Percentiles rank a stretch among this genome's conserved stretches.
phyloP scores from a whole-genome alignment of 169 alveolate genomes.

The Fabrea salina region DNA sequence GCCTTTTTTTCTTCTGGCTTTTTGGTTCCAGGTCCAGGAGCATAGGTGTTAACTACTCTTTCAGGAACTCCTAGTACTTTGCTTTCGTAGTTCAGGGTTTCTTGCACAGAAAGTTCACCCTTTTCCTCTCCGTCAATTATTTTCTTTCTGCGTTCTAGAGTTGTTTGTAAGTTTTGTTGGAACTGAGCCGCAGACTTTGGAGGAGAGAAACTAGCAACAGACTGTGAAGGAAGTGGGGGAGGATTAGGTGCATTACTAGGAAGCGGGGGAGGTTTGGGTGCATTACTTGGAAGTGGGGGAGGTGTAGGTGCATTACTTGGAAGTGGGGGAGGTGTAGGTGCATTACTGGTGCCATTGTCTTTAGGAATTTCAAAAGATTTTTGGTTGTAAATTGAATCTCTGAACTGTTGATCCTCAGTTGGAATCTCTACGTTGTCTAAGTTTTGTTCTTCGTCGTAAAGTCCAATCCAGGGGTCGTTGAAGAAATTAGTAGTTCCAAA shows the following conservation, averaged over 20 bases:
- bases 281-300: slow-evolving; percentile 6
- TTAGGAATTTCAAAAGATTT: not conserved
- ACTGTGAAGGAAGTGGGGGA: slow-evolving; percentile 4
- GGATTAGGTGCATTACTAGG: not conserved
- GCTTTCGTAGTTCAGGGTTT: not conserved
- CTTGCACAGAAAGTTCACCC: slow-evolving; percentile 15
- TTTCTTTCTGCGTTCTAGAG: not conserved
- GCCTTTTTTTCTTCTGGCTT: not conserved
- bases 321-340: slow-evolving; percentile 21
- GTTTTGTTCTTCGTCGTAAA: slow-evolving; percentile 26
- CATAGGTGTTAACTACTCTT: not conserved
- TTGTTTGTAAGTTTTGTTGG: slow-evolving; percentile 14
- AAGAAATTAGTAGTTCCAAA: slow-evolving; percentile 10
- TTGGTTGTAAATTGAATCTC: not conserved
- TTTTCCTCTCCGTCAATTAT: slow-evolving; percentile 21
- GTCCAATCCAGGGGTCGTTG: slow-evolving; percentile 35
- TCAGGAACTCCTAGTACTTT: slow-evolving; percentile 12
- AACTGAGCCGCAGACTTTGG: not conserved
- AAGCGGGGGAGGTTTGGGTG: slow-evolving; percentile 5
- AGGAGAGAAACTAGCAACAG: not conserved
- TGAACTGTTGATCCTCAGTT: slow-evolving; percentile 16
- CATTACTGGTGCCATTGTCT: not conserved
- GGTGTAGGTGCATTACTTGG: slow-evolving; percentile 26
- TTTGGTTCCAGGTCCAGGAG: not conserved
- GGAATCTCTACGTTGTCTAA: not conserved